These are phyloP conservation scores for Escovopsis sp. DNA, from an alignment of 2,329 filamentous ascomycete species.

Conservation along the genomic window DNA sequence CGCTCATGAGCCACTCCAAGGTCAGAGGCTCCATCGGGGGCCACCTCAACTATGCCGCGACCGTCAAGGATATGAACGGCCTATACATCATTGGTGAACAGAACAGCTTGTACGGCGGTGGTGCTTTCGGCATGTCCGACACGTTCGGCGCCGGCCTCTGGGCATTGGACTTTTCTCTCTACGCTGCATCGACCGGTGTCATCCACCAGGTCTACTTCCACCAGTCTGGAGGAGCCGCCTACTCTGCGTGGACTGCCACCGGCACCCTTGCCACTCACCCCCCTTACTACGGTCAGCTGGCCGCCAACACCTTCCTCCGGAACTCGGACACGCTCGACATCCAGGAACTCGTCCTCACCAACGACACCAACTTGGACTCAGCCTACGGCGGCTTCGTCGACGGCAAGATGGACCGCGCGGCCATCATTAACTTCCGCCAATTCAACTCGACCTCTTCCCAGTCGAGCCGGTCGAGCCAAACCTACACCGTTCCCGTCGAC, in stretches of 20 bases:
- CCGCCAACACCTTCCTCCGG: slow-evolving; percentile 9
- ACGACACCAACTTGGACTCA: slow-evolving; percentile 7
- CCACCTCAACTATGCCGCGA: slow-evolving; percentile 10
- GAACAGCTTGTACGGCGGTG: slow-evolving; percentile 26
- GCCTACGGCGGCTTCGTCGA: slow-evolving; percentile 11
- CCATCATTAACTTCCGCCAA: slow-evolving; percentile 9
- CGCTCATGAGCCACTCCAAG: slow-evolving; percentile 21
- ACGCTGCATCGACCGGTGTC: slow-evolving; percentile 20
- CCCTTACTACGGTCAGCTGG: slow-evolving; percentile 12
- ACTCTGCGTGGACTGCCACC: slow-evolving; percentile 10
- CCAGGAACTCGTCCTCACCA: slow-evolving; percentile 3
- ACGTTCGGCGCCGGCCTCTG: slow-evolving; percentile 35
- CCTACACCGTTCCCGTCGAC: slow-evolving; percentile 7
- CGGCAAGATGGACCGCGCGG: slow-evolving; percentile 7
- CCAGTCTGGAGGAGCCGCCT: slow-evolving; percentile 12
- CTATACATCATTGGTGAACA: slow-evolving; percentile 32
- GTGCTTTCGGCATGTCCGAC: slow-evolving; percentile 26
- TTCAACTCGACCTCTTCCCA: slow-evolving; percentile 4
- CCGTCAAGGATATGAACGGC: slow-evolving; percentile 17
- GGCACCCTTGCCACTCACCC: slow-evolving; percentile 7
- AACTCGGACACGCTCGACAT: slow-evolving; percentile 6
- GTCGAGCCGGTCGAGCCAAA: slow-evolving; percentile 2
- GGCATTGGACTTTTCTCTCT: slow-evolving; percentile 30
- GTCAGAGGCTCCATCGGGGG: slow-evolving; percentile 18
- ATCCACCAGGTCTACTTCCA: slow-evolving; percentile 28